Conservation (phyloP, 2,329 filamentous ascomycete species). For the Sclerotiophoma versabilis region DNA sequence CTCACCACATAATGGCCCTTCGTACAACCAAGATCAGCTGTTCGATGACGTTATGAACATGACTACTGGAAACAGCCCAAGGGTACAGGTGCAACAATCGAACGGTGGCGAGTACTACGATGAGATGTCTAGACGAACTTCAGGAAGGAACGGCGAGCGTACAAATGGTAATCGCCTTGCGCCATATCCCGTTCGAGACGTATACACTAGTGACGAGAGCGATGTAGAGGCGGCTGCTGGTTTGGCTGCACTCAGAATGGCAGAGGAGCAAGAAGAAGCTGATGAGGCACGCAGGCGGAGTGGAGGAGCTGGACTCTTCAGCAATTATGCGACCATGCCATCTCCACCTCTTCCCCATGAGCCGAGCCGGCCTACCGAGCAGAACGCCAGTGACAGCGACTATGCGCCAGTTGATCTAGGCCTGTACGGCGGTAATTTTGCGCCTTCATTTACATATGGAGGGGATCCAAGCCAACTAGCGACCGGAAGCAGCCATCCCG, state of each 20-base stretch:
- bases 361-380: conserved; percentile 23
- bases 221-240: conserved; percentile 89
- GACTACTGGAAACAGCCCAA: conserved; percentile 39
- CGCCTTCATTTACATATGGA: conserved; percentile 67
- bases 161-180: conserved; percentile 58
- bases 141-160: conserved; percentile 44
- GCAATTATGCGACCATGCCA: conserved; percentile 52
- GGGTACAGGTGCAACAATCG: conserved; percentile 42
- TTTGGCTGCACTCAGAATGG: conserved; percentile 81
- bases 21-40: conserved; percentile 61
- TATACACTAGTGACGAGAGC: conserved; percentile 70
- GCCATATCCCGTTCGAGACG: conserved; percentile 41
- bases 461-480: conserved; percentile 56
- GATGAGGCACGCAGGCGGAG: conserved; percentile 66
- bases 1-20: conserved; percentile 40
- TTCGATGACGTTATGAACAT: conserved; percentile 65
- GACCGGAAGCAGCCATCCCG: conserved; percentile 47
- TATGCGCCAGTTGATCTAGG: conserved; percentile 75
- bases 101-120: conserved; percentile 43
- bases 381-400: conserved; percentile 68
- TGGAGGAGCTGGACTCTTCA: conserved; percentile 61
- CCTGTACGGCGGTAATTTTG: conserved; percentile 75
- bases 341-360: conserved; percentile 52
- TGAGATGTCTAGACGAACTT: conserved; percentile 27
- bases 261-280: conserved; percentile 76